These are phyloP conservation scores for Lasiosphaeria miniovina DNA, from an alignment of 495 filamentous ascomycete genomes.

Conservation along the genomic window DNA sequence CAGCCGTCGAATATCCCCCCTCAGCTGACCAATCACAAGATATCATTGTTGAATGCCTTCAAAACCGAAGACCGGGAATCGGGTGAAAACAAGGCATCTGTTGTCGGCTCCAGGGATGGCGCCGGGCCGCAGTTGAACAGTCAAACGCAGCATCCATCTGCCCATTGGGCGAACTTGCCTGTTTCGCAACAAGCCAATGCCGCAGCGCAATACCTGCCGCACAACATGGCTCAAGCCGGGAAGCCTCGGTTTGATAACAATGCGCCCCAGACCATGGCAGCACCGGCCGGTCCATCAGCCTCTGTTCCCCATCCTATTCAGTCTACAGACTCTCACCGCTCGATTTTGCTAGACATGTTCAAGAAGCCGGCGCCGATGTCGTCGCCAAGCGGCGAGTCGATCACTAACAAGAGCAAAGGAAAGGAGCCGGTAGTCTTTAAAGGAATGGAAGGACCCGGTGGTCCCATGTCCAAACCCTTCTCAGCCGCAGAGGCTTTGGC, in stretches of 20 bases:
- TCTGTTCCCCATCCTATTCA: constrained; percentile 22
- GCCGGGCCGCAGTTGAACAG: constrained; percentile 10
- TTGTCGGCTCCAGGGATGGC: constrained; percentile 11
- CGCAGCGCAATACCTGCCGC: constrained; percentile 25
- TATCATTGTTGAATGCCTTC: constrained; percentile 63
- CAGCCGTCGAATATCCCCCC: constrained; percentile 48
- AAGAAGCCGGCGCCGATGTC: constrained; percentile 36
- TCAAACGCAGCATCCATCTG: constrained; percentile 21
- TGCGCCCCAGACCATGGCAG: not conserved
- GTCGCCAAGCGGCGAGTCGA: constrained; percentile 25
- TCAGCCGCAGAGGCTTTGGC: constrained; percentile 29
- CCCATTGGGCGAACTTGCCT: constrained; percentile 13
- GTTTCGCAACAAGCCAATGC: constrained; percentile 15
- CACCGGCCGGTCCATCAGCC: constrained; percentile 4
- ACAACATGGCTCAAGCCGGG: constrained; percentile 10
- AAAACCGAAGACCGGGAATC: constrained; percentile 38
- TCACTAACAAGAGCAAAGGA: constrained; percentile 12
- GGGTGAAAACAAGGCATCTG: constrained; percentile 15
- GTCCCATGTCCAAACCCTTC: constrained; percentile 12
- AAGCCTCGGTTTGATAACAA: constrained; percentile 11
- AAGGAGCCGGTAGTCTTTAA: constrained; percentile 10
- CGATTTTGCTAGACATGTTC: constrained; percentile 48
- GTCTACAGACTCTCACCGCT: constrained; percentile 44
- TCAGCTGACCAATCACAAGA: constrained; percentile 62
- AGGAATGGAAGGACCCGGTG: constrained; percentile 17